Evolutionary conservation across 2,329 filamentous ascomycete genomes (phyloP).

Genomic region (Lojkania enalia): DNA sequence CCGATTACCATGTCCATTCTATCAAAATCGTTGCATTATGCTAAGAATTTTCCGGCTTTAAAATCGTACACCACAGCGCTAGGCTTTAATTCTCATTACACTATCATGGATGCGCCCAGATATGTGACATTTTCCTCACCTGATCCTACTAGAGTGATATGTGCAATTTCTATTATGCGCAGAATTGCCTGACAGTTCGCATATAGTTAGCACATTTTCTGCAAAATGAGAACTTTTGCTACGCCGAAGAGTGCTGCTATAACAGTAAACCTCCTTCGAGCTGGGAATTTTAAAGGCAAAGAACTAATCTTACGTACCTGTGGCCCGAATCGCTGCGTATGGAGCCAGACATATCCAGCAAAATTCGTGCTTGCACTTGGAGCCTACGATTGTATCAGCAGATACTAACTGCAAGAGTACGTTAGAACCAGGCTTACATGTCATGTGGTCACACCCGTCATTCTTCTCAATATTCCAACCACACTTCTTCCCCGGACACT

Average conservation of each 20-base stretch:
- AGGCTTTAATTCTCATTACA: no score
- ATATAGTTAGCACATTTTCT: no score
- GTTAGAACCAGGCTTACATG: conserved; percentile 25
- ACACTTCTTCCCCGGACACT: conserved; percentile 43
- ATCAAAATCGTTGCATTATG: no score
- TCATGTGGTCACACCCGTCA: conserved; percentile 49
- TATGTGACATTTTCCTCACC: neutral
- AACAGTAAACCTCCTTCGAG: no score
- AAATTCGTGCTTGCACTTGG: conserved; percentile 45
- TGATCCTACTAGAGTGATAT: conserved; percentile 21
- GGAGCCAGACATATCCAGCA: conserved; percentile 46
- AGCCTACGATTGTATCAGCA: conserved; percentile 24
- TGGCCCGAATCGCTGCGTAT: conserved; percentile 24
- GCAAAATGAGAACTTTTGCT: no score
- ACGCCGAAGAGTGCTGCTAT: no score
- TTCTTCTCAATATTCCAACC: conserved; percentile 47
- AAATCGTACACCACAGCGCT: no score
- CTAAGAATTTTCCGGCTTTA: no score
- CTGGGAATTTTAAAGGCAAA: no score
- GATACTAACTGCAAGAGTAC: neutral
- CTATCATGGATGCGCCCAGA: neutral
- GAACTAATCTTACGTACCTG: no score
- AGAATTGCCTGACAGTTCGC: no score
- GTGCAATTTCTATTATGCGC: conserved; percentile 26
- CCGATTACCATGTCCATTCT: no score